A percentile compares a stretch with the other conserved stretches of the same genome.
Conservation (phyloP, 106 monocot genomes). For the Cymbidium sinense region DNA sequence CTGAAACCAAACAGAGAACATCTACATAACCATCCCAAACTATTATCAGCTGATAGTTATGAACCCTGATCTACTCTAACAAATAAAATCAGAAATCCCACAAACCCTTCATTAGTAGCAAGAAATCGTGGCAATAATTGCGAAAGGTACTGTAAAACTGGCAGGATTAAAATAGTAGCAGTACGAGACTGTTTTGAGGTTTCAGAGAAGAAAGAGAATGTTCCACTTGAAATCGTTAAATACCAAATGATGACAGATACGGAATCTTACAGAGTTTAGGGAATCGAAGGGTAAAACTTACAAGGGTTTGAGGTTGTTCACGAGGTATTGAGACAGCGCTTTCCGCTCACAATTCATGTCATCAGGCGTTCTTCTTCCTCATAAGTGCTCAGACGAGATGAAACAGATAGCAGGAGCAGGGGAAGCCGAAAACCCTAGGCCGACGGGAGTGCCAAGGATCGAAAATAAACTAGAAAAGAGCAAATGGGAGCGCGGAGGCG, state of each 20-base stretch:
- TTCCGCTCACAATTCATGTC: conserved; percentile 48
- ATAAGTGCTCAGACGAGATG: not conserved
- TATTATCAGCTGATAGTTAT: not conserved
- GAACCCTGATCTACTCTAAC: not conserved
- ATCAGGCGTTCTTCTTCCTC: conserved; percentile 9
- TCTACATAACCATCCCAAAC: not conserved
- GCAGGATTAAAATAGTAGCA: not conserved
- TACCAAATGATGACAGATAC: not conserved
- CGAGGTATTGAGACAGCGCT: conserved; percentile 34
- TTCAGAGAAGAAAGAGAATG: not conserved
- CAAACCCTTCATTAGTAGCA: not conserved
- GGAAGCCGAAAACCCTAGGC: not conserved
- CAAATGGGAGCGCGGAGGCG: not conserved
- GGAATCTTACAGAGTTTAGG: conserved; percentile 12
- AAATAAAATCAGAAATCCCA: not conserved
- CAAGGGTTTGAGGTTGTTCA: conserved; percentile 37
- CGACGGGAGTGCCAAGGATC: not conserved
- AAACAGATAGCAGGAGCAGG: not conserved
- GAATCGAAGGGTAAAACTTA: conserved; percentile 11
- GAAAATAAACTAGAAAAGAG: not conserved
- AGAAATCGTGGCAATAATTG: not conserved
- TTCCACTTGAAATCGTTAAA: not conserved
- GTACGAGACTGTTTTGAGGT: not conserved
- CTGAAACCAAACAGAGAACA: not conserved
- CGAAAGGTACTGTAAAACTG: not conserved